phyloP scores from a whole-genome alignment of 768 basidiomycete species.

The Panus rudis region DNA sequence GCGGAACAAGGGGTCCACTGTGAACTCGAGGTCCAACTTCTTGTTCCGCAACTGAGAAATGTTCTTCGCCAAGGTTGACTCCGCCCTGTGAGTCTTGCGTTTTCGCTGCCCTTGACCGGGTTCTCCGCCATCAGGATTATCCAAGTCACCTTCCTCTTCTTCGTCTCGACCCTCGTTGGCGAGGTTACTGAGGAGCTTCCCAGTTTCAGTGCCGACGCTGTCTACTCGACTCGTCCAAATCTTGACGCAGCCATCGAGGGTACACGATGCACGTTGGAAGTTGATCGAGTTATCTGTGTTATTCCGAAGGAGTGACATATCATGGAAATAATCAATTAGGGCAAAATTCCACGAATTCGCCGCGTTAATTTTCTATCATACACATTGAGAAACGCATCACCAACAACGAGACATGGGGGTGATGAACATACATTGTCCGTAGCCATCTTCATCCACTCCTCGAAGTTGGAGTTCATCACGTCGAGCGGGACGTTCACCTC shows the following conservation, averaged over 20 bases:
- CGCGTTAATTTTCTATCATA: conserved; percentile 89
- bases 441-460: conserved; percentile 99
- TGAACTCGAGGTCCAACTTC: conserved; percentile 92
- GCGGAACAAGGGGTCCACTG: conserved; percentile 92
- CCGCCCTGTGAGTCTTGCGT: conserved; percentile 64
- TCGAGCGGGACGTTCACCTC: conserved; percentile 62
- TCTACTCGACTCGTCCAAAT: conserved; percentile 99
- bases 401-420: neutral
- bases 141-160: conserved; percentile 56
- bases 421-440: conserved; percentile 81
- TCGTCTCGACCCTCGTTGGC: conserved; percentile 54
- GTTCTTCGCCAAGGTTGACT: conserved; percentile 86
- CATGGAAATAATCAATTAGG: conserved; percentile 97
- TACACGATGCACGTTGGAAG: conserved; percentile 97
- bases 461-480: conserved; percentile 88
- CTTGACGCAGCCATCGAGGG: conserved; percentile 97
- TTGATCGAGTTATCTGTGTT: conserved; percentile 94
- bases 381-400: neutral
- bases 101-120: conserved; percentile 45
- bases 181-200: conserved; percentile 89
- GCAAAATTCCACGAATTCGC: conserved; percentile 97
- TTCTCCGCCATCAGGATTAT: conserved; percentile 58
- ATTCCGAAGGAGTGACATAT: conserved; percentile 93
- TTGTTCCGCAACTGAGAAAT: conserved; percentile 77
- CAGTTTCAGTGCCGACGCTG: conserved; percentile 93